phyloP scores from a whole-genome alignment of 495 filamentous ascomycete genomes.

The Trichoderma reesei region DNA sequence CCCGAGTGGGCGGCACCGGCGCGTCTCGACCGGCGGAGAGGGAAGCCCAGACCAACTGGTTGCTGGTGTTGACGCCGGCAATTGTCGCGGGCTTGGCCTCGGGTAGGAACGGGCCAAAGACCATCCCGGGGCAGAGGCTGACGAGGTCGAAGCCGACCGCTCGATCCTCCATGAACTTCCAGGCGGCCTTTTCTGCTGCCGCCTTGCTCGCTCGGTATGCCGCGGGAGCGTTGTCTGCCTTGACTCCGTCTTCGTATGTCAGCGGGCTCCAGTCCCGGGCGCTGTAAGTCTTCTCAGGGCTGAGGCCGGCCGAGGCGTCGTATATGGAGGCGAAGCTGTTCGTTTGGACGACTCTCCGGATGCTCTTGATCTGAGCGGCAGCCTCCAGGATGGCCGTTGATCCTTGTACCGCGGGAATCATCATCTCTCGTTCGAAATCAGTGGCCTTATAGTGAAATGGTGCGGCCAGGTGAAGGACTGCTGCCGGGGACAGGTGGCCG shows the following conservation, averaged over 20 bases:
- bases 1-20: constrained; percentile 22
- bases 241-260: constrained; percentile 48
- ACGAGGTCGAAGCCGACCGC: constrained; percentile 31
- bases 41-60: constrained; percentile 33
- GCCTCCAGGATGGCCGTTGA: constrained; percentile 57
- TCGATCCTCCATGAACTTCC: constrained; percentile 28
- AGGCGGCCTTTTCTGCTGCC: constrained; percentile 36
- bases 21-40: constrained; percentile 23
- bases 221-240: constrained; percentile 29
- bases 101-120: constrained; percentile 29
- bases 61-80: constrained; percentile 35
- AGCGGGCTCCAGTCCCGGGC: constrained; percentile 60
- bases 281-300: constrained; percentile 48
- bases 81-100: constrained; percentile 22
- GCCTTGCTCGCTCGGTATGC: constrained; percentile 51
- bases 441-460: constrained; percentile 30
- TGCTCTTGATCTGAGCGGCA: constrained; percentile 41
- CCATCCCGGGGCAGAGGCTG: constrained; percentile 36
- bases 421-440: constrained; percentile 54
- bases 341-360: constrained; percentile 56
- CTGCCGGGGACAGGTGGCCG: background rate
- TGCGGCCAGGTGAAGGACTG: constrained; percentile 38
- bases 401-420: constrained; percentile 58
- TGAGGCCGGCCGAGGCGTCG: constrained; percentile 32
- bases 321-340: constrained; percentile 55